Percentiles rank a stretch among this genome's conserved stretches.
Evolutionary conservation across 768 basidiomycete species (phyloP).

Genomic region (Pleurotus sapidus): DNA sequence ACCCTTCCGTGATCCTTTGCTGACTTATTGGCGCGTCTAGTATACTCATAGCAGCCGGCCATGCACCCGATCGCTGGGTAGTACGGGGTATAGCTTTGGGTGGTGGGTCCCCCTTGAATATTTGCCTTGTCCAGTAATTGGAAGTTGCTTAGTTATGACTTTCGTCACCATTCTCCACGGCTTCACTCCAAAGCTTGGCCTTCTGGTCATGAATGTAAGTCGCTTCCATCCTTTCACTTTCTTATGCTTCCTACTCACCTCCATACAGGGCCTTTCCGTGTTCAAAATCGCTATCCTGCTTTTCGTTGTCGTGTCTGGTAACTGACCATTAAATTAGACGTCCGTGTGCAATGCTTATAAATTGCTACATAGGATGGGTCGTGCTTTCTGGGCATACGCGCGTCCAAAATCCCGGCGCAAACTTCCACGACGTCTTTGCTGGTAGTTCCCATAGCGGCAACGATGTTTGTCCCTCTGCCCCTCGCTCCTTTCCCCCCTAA

Average conservation of each 20-base stretch:
- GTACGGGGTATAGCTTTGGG: slow-evolving; percentile 59
- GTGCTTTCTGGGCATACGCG: slow-evolving; percentile 52
- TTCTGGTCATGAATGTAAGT: slow-evolving; percentile 54
- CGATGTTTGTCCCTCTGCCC: slow-evolving; percentile 15
- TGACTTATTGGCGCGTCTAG: slow-evolving; percentile 20
- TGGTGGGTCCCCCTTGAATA: slow-evolving; percentile 27
- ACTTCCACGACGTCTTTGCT: slow-evolving; percentile 52
- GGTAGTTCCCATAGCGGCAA: slow-evolving; percentile 50
- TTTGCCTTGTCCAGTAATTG: not conserved
- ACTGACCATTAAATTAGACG: not conserved
- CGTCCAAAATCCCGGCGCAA: slow-evolving; percentile 46
- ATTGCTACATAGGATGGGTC: slow-evolving; percentile 41
- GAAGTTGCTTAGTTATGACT: slow-evolving; percentile 36
- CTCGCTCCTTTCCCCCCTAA: slow-evolving; percentile 14
- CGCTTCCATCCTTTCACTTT: not conserved
- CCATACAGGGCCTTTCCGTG: slow-evolving; percentile 40
- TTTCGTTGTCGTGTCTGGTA: slow-evolving; percentile 49
- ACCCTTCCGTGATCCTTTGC: not conserved
- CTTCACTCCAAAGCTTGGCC: slow-evolving; percentile 43
- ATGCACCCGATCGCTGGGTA: slow-evolving; percentile 39
- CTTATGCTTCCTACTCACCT: slow-evolving; percentile 17
- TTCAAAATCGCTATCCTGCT: slow-evolving; percentile 55
- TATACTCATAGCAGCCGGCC: slow-evolving; percentile 45
- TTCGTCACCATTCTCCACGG: slow-evolving; percentile 53
- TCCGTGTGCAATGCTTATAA: not conserved